Base-by-base conservation (phyloP, 2,329 filamentous ascomycete species). In the Rhexocercosporidium sp. region DNA sequence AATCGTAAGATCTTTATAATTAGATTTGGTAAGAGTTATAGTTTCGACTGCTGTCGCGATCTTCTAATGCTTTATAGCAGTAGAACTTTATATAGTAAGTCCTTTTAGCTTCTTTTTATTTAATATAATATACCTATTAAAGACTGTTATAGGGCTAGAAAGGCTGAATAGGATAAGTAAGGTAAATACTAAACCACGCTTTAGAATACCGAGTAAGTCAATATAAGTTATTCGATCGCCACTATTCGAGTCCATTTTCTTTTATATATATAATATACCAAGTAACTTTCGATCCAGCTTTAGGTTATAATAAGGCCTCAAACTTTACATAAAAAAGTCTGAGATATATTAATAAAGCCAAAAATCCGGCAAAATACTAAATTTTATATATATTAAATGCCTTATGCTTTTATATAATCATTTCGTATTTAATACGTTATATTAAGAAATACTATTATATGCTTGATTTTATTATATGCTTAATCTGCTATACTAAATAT, bases 261-360 rank as follows among this genome's bases (percentile, higher is more conserved):
- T 53, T 18, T 27, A 20, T 53, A 16, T 16, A 53, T 12, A 53
- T 27, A 31, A 12, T 53, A 31, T 29, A 53, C 4, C 12, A 12
- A 53, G 49, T 18, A 53, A 29, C 16, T 53, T 53, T 53, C 25
- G 25, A 53, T 53, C 12, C 25, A 53, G 49, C 49, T 53, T 53
- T 16, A 53, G 12, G 49, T 53, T 53, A 12, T 53, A 27, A 53
- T 53, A 53, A 53, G 49, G 49, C 25, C 49, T 53, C 25, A 53
- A 46, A 46, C 9, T 31, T 53, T 31, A 25, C 49, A 16, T 25
- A 16, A 53, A 12, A 12, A 25, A 53, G 25, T 53, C 25, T 53
- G 16, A 1, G 16, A 53, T 53, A 20, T 25, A 53, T 12, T 16
- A 31, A 12, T 12, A 53, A 53, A 12, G 49, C 16, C 12, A 53